Base-by-base conservation (phyloP, 768 basidiomycete species). In the Tephrocybe rancida region DNA sequence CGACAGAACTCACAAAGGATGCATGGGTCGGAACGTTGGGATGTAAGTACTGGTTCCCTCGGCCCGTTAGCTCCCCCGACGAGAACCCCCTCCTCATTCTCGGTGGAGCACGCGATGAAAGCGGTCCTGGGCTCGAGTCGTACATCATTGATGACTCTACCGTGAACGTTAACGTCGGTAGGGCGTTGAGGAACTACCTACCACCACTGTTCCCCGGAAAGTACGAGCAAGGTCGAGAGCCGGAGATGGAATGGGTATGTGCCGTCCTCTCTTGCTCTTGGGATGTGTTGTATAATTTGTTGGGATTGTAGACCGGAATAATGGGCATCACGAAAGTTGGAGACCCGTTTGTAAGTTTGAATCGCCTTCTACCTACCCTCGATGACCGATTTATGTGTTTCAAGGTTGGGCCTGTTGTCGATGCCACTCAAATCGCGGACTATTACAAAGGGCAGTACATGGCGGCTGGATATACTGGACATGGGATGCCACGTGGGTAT, bases 11-110 rank as follows among this genome's bases (percentile, higher is more conserved):
- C 27, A 74, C 73, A 11, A 75, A 68, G 53, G 57, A 65, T 34
- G 70, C 79, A 2, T 86, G 82, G 83, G 70, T 57, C 56, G 81
- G 70, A 48, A 74, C 73, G 64, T 72, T 80, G 56, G 82, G 81
- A 0, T 78, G 73, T 60, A 87, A 90, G 60, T 94, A 94, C 64
- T 92, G 89, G 88, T 92, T 94, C 64, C 86, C 89, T n/a, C 77
- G 91, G 16, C 83, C 84, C 0, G 51, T 76, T 46, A n/a, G 18
- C 11, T 22, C 39, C 5, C 14, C 46, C 1, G 32, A 34, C n/a
- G 54, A 61, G 1, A 59, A 68, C 5, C 87, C 89, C 0, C 67
- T 91, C 19, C 70, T 93, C 35, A 85, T 93, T 39, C 67, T 94
- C 0, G 92, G 92, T 7, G 92, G 91, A 5, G 87, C 73, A 10